phyloP scores from a whole-genome alignment of 768 basidiomycete genomes.

The Russula sp. region DNA sequence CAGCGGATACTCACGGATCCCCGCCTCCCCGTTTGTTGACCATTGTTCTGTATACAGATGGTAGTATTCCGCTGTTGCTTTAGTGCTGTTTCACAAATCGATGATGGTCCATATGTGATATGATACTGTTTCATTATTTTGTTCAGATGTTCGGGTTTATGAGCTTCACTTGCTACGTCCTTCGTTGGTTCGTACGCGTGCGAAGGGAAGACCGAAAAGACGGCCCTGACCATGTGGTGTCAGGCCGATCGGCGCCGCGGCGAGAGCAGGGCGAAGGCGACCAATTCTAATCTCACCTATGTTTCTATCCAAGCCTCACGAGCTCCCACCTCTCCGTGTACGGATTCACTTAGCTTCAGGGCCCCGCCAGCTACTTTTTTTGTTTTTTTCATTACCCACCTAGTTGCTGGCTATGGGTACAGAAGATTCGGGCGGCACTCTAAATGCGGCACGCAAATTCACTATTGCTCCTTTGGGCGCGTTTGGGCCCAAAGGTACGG shows the following conservation, averaged over 20 bases:
- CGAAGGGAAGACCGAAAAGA: no score
- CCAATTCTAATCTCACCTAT: background rate
- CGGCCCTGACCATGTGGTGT: no score
- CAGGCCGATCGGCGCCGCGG: background rate
- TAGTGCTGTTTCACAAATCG: background rate
- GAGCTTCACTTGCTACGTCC: no score
- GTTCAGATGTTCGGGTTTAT: no score
- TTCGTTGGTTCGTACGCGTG: no score
- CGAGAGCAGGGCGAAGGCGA: background rate
- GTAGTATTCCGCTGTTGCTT: background rate
- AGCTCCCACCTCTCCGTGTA: background rate
- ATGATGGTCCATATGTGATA: background rate
- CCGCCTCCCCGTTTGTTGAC: background rate
- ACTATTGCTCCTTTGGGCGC: background rate
- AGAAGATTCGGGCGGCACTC: background rate
- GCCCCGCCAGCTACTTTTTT: background rate
- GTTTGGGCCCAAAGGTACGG: background rate
- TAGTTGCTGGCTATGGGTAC: background rate
- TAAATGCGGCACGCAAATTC: background rate
- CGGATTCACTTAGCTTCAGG: background rate
- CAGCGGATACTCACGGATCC: no score
- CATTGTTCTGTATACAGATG: background rate
- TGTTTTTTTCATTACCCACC: background rate
- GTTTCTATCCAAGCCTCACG: background rate
- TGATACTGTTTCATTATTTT: no score